Evolutionary conservation across 208 protist genomes (phyloP).

Genomic region (Vickermania spadyakhi): DNA sequence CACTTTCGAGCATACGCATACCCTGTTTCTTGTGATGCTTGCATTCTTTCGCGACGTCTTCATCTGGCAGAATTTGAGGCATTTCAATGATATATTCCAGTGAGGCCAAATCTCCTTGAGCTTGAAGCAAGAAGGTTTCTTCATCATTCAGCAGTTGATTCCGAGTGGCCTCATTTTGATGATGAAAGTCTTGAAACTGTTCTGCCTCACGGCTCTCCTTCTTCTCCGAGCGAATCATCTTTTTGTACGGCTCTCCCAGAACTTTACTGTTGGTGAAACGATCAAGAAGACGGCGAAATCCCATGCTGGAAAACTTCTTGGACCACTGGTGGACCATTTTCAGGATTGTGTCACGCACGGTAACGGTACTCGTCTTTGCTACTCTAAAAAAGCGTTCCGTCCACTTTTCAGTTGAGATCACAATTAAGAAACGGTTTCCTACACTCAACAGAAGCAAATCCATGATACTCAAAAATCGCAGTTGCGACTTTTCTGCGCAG

Average conservation of each 20-base stretch:
- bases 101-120: constrained; percentile 77
- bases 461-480: constrained; percentile 60
- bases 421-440: constrained; percentile 55
- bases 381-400: constrained; percentile 81
- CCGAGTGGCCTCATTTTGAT: constrained; percentile 20
- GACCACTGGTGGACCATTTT: constrained; percentile 61
- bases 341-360: constrained; percentile 71
- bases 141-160: constrained; percentile 54
- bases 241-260: constrained; percentile 50
- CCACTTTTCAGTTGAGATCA: constrained; percentile 83
- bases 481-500: constrained; percentile 40
- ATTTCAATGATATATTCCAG: constrained; percentile 85
- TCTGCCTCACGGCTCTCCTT: constrained; percentile 5
- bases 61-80: constrained; percentile 71
- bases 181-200: constrained; percentile 26
- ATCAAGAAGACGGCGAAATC: constrained; percentile 60
- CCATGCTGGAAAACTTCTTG: constrained; percentile 62
- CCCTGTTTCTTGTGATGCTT: constrained; percentile 69
- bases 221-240: constrained; percentile 25
- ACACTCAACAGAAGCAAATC: constrained; percentile 69
- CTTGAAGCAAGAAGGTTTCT: constrained; percentile 68
- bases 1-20: constrained; percentile 76
- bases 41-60: constrained; percentile 73
- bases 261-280: constrained; percentile 65
- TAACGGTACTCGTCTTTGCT: constrained; percentile 41